A percentile compares a stretch with the other conserved stretches of the same genome.
Conservation (phyloP, 306 rosid genomes). For the Gynostemma pentaphyllum region DNA sequence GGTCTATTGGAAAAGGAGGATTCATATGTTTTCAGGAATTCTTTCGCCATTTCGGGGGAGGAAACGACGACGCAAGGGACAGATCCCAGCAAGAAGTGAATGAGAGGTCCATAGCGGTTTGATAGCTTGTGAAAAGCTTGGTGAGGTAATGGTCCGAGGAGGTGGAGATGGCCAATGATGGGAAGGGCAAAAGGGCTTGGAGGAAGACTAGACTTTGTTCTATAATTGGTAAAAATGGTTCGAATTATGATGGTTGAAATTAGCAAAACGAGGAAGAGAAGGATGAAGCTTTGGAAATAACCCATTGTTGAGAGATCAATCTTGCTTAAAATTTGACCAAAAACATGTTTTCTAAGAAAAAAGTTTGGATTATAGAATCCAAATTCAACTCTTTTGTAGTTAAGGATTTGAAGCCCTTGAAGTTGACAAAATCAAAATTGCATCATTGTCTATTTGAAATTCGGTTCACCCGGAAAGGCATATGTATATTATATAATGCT, state of each 20-base stretch:
- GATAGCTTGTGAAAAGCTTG: constrained; percentile 33
- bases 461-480: neutral
- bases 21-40: constrained; percentile 26
- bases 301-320: constrained; percentile 20
- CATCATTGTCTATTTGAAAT: too few species aligned
- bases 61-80: constrained; percentile 27
- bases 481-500: neutral
- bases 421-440: neutral
- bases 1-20: constrained; percentile 21
- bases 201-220: constrained; percentile 17
- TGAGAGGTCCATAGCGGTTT: constrained; percentile 20
- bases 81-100: constrained; percentile 26
- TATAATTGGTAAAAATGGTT: constrained; percentile 17
- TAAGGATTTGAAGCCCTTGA: too few species aligned
- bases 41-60: constrained; percentile 27
- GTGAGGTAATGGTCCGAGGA: constrained; percentile 28
- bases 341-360: too few species aligned
- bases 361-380: too few species aligned
- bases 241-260: constrained; percentile 18
- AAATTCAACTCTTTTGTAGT: too few species aligned
- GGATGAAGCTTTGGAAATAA: constrained; percentile 21
- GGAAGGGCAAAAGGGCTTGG: constrained; percentile 29
- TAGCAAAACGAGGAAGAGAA: constrained; percentile 26
- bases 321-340: too few species aligned
- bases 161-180: constrained; percentile 36